Conservation (phyloP, 1,139 yeast species). For the Blastobotrys ciferrii region DNA sequence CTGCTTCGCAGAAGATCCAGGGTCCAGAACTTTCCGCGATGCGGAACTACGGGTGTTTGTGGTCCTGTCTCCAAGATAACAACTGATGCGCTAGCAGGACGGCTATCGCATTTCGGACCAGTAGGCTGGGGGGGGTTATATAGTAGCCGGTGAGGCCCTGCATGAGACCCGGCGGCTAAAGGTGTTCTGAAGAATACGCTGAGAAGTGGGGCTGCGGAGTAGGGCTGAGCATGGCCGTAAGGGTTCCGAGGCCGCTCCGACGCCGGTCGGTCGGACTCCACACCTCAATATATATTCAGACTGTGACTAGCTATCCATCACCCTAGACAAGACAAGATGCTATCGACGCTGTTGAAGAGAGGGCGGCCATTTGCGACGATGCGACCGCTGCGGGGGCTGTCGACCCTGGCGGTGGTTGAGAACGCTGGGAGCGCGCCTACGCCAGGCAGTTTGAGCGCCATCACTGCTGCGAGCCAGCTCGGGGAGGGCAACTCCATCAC, state of each 20-base stretch:
- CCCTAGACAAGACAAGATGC: slow-evolving; percentile 1
- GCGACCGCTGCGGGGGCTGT: slow-evolving; percentile 38
- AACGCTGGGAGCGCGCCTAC: slow-evolving; percentile 51
- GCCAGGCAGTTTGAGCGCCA: slow-evolving; percentile 58
- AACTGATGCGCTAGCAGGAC: too few species aligned
- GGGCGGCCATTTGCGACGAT: slow-evolving; percentile 1
- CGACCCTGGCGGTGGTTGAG: slow-evolving; percentile 78
- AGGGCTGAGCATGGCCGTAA: not conserved
- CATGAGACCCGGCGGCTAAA: not conserved
- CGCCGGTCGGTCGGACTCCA: slow-evolving; percentile 5
- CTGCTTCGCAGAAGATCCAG: too few species aligned
- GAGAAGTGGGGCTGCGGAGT: not conserved
- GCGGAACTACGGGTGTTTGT: too few species aligned
- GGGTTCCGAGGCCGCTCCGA: slow-evolving; percentile 7
- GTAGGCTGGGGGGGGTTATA: too few species aligned
- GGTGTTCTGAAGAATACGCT: not conserved
- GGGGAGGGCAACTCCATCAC: slow-evolving; percentile 39
- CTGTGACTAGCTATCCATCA: slow-evolving; percentile 9
- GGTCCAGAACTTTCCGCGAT: too few species aligned
- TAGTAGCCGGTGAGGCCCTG: too few species aligned
- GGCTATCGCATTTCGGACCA: too few species aligned
- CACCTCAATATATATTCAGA: slow-evolving; percentile 4
- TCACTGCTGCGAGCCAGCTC: slow-evolving; percentile 42
- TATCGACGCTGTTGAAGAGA: not conserved
- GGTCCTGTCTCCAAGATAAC: too few species aligned